These are phyloP conservation scores for Aspergillus cavernicola DNA, from an alignment of 495 filamentous ascomycete species.

Conservation along the genomic window DNA sequence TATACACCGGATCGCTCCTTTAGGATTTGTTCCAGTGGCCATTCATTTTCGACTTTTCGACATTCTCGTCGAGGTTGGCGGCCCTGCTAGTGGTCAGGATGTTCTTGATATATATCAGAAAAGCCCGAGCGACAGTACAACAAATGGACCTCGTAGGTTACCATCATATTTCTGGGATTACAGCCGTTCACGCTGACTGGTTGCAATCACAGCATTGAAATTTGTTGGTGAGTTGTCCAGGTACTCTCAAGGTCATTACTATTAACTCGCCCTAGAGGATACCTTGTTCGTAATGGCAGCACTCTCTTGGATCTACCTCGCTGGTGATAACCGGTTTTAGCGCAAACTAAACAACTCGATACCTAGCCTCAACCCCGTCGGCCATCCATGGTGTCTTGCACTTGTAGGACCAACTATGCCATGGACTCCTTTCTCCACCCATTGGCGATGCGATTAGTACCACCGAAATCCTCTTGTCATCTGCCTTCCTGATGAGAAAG, in stretches of 20 bases:
- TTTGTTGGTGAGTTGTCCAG: too few relatives aligned
- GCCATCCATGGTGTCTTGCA: slow-evolving; percentile 38
- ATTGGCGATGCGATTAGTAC: slow-evolving; percentile 19
- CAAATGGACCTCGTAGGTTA: slow-evolving; percentile 14
- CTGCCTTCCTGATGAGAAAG: slow-evolving; percentile 35
- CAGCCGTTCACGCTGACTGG: too few relatives aligned
- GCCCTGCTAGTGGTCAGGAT: slow-evolving; percentile 23
- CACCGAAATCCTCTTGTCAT: slow-evolving; percentile 34
- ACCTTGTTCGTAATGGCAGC: too few relatives aligned
- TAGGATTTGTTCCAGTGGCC: slow-evolving; percentile 38
- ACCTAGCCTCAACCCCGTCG: slow-evolving; percentile 10
- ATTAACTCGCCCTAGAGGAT: too few relatives aligned
- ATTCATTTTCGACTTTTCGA: slow-evolving; percentile 34
- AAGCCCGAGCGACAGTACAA: slow-evolving; percentile 1
- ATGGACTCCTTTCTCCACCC: neutral
- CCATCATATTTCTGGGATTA: too few relatives aligned
- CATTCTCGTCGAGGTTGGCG: slow-evolving; percentile 20
- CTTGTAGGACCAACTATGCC: slow-evolving; percentile 15
- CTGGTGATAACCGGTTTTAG: too few relatives aligned
- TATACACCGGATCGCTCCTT: slow-evolving; percentile 3
- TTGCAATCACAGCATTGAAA: too few relatives aligned
- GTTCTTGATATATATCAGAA: slow-evolving; percentile 23
- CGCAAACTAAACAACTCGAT: too few relatives aligned
- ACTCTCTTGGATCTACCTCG: too few relatives aligned
- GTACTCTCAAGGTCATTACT: too few relatives aligned